Conservation (phyloP, 345 rosid species). For the Citrus sinensis region DNA sequence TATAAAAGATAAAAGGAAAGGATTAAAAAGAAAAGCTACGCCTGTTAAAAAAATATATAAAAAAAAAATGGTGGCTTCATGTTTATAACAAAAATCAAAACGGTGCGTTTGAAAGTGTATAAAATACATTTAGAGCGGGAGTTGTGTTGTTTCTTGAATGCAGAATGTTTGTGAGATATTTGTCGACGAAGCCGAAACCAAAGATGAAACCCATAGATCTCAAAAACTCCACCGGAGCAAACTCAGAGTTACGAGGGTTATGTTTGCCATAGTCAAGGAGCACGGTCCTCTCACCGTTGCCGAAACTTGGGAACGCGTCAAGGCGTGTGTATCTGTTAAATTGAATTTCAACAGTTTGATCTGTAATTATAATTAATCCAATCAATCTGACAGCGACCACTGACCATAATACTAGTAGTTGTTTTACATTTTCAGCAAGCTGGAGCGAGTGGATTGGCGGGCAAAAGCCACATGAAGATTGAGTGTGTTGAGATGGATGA, state of each 20-base stretch:
- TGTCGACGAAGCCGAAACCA: constrained; percentile 72
- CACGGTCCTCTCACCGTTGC: not conserved
- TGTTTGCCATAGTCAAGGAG: no score
- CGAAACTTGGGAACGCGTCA: constrained; percentile 72
- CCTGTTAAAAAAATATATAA: no score
- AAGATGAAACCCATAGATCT: constrained; percentile 84
- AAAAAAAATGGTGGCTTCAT: no score
- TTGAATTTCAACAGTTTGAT: not conserved
- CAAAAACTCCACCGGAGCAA: constrained; percentile 70
- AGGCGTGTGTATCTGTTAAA: constrained; percentile 26
- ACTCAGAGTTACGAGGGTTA: not conserved
- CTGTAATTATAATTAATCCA: not conserved
- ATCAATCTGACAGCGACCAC: no score
- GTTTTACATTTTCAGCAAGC: constrained; percentile 29
- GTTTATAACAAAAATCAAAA: no score
- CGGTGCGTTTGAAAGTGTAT: no score
- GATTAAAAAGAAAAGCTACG: no score
- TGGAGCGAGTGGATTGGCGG: constrained; percentile 36
- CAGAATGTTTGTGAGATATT: constrained; percentile 44
- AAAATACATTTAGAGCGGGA: no score
- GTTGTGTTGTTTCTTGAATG: not conserved
- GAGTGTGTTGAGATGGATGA: no score
- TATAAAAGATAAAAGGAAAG: no score
- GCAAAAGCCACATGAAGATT: constrained; percentile 52
- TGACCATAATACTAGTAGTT: no score